Base-by-base conservation (phyloP, 1,284 basidiomycete genomes). In the Coniferiporia sulphurascens region DNA sequence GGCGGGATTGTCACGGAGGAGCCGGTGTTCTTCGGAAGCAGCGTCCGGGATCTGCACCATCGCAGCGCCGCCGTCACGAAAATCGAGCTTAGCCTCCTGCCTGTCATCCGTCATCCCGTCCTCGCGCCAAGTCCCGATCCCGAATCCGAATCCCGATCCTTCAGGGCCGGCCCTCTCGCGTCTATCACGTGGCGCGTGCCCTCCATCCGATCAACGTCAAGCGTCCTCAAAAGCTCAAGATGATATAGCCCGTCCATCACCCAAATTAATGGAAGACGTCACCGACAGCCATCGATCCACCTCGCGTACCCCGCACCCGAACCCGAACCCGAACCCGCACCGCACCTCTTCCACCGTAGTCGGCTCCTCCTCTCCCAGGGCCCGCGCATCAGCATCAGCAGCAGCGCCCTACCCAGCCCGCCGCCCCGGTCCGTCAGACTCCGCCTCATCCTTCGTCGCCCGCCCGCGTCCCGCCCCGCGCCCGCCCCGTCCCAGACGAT, bases 161-260 rank as follows among this genome's bases (percentile, higher is more conserved):
- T 48, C 3, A 56, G 55, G 55, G 55, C 46, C n/a, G 55, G 55
- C 46, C 12, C 34, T 56, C 19, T 32, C 55, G 55, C 55, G 55
- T 49, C 49, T 32, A 21, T 34, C 43, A 46, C 7, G 53, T 46
- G 43, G 34, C 53, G 53, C 19, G 38, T 21, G 17, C 3, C 49
- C 1, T 32, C 49, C 44, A 27, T 27, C 27, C 27, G 27, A 52
- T 45, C 55, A 43, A 53, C 35, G 51, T 32, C 44, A 38, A 43
- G n/a, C 35, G 49, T 38, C 55, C 43, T n/a, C 3, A 34, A 27
- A 34, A 27, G 22, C 44, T 32, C 59, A 45, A 43, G 61, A 66
- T 44, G 61, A 60, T 21, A n/a, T n/a, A n/a, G 63, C 57, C 55
- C 27, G 58, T 58, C 38, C 61, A 61, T 54, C 56, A 46, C 32